Conservation (phyloP, 2,329 filamentous ascomycete species). For the Colletotrichum acutatum region DNA sequence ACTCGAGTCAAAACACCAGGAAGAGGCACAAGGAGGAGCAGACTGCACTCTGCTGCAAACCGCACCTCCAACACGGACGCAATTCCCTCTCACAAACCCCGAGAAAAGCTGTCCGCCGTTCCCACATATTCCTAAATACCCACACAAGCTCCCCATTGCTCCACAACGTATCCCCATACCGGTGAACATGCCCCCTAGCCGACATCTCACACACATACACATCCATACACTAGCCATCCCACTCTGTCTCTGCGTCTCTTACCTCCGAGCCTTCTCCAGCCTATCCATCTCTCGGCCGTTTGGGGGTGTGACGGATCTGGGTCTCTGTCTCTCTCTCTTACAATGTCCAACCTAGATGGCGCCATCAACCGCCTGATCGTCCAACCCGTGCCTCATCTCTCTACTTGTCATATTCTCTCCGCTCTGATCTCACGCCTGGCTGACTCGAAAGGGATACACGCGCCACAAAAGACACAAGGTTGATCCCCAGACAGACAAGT, state of each 20-base stretch:
- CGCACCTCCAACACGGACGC: background rate
- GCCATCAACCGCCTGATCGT: constrained; percentile 23
- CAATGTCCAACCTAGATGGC: constrained; percentile 8
- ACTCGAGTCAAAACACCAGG: background rate
- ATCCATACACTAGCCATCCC: background rate
- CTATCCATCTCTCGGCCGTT: background rate
- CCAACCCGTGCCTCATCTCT: background rate
- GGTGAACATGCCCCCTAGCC: background rate
- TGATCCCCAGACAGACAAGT: background rate
- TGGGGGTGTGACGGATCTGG: background rate
- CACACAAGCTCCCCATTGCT: background rate
- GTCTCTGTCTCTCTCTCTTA: background rate
- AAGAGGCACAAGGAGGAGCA: background rate
- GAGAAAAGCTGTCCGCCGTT: background rate
- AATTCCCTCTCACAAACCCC: background rate
- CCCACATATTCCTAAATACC: background rate
- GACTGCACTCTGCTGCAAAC: background rate
- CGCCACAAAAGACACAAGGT: background rate
- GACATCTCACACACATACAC: background rate
- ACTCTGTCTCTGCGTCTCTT: background rate
- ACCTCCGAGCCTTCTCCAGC: background rate
- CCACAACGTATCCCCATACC: background rate
- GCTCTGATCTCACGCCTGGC: background rate
- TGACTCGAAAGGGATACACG: background rate
- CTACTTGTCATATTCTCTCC: background rate